Evolutionary conservation across 164 flowering plant species (phyloP).

Genomic region (Sedum album): DNA sequence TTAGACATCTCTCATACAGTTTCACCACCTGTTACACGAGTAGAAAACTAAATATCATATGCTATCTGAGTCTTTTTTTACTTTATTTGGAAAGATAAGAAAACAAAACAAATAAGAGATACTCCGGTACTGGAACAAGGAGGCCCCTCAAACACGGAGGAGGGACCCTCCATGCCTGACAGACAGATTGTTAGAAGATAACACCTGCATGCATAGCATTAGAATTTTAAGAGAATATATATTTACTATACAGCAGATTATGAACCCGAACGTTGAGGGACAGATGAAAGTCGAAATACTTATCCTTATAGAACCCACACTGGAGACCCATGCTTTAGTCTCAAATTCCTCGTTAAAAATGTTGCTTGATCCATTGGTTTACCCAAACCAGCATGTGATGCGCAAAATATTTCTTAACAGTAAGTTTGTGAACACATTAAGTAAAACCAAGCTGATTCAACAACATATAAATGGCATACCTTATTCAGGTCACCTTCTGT

Average conservation of each 20-base stretch:
- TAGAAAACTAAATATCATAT: conserved; percentile 11
- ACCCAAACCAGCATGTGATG: conserved; percentile 69
- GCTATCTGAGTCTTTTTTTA: conserved; percentile 7
- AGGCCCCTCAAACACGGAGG: conserved; percentile 87
- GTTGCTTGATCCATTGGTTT: conserved; percentile 87
- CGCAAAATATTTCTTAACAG: conserved; percentile 85
- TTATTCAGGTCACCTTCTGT: conserved; percentile 71
- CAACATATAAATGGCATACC: conserved; percentile 42
- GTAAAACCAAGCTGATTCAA: conserved; percentile 31
- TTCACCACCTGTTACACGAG: conserved; percentile 64
- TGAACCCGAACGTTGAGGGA: conserved; percentile 73
- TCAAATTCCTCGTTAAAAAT: conserved; percentile 78
- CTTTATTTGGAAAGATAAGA: conserved; percentile 15
- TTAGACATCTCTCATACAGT: conserved; percentile 91
- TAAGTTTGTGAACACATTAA: conserved; percentile 63
- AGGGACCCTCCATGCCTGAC: conserved; percentile 88
- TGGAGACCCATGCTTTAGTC: conserved; percentile 85
- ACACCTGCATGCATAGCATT: conserved; percentile 97
- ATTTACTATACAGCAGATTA: conserved; percentile 44
- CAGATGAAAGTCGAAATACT: conserved; percentile 95
- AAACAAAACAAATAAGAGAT: conserved; percentile 66
- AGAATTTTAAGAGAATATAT: conserved; percentile 52
- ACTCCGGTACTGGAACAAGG: conserved; percentile 75
- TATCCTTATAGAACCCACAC: conserved; percentile 87
- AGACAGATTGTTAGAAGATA: conserved; percentile 89